These are phyloP conservation scores for Rosa hybrid DNA, from an alignment of 331 rosid species.

Conservation along the genomic window DNA sequence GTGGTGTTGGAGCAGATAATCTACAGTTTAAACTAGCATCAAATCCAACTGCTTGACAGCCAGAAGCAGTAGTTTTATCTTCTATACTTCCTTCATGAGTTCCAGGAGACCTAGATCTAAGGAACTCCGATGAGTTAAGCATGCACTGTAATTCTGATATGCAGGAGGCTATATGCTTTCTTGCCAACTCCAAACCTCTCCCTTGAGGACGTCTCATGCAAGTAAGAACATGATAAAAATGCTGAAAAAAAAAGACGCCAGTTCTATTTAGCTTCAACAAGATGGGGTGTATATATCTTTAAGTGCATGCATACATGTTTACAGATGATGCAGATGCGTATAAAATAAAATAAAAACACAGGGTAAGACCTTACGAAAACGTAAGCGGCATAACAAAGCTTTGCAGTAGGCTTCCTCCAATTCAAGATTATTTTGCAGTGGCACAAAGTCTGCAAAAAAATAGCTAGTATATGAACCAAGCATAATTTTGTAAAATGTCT, in stretches of 20 bases:
- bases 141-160: slow-evolving; percentile 64
- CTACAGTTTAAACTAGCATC: slow-evolving; percentile 89
- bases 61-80: slow-evolving; percentile 79
- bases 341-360: slow-evolving; percentile 57
- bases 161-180: slow-evolving; percentile 86
- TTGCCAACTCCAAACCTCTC: slow-evolving; percentile 93
- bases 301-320: slow-evolving; percentile 14
- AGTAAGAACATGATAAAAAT: slow-evolving; percentile 80
- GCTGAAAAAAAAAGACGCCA: slow-evolving; percentile 51
- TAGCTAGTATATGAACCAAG: slow-evolving; percentile 29
- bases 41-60: slow-evolving; percentile 90
- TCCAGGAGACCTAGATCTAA: slow-evolving; percentile 52
- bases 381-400: slow-evolving; percentile 91
- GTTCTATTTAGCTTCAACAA: slow-evolving; percentile 10
- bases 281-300: slow-evolving; percentile 1
- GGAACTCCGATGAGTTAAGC: slow-evolving; percentile 64
- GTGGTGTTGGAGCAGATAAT: slow-evolving; percentile 95
- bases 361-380: slow-evolving; percentile 99
- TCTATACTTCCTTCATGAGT: slow-evolving; percentile 40
- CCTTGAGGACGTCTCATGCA: slow-evolving; percentile 96
- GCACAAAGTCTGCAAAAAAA: slow-evolving; percentile 74
- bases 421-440: slow-evolving; percentile 68
- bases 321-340: slow-evolving; percentile 23
- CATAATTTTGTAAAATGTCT: slow-evolving; percentile 19
- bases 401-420: slow-evolving; percentile 96